Evolutionary conservation across 2,329 filamentous ascomycete species (phyloP), one percentile per base, ranked within the genome.

Genomic region (Stagonosporopsis rhizophila): DNA sequence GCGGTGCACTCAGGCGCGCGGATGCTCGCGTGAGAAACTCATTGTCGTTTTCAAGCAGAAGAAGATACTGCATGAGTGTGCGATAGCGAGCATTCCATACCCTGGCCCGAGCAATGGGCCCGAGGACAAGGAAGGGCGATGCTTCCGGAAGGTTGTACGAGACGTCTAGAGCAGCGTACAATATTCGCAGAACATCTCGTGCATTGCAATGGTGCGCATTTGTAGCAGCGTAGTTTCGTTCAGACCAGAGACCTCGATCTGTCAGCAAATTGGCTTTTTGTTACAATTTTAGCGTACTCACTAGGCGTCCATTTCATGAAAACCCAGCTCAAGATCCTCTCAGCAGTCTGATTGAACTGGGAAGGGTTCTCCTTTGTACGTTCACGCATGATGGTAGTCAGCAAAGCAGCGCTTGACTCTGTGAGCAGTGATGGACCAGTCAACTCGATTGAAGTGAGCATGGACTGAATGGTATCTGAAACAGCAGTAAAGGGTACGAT

Each of bases 261-360:
- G 51, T 71, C 22, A 73, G 57, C 46, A 54, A 44, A 19, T 5
- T 19, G 2, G 1, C 8, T 6, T 9, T 11, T 1, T 28, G n/a
- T 1, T 28, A 19, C 8, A 11, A 30, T 11, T 9, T 2, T 2
- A 2, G 11, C 12, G 4, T 19, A 75, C 84, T 72, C 80, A 94
- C 91, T 87, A 62, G 92, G 89, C 62, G 87, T 87, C 92, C 94
- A 99, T 67, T 85, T 88, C 30, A 87, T 84, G 65, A 92, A 87
- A 1, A 95, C 75, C 95, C 95, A 99, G 65, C 87, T 83, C 52
- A 95, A 85, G 32, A 95, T 83, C 66, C 90, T 86, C 61, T 87
- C 89, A 34, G 86, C 87, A 3, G 87, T 89, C 35, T 82, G 81
- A 63, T 87, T 85, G 62, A 85, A 90, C 32, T 85, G 85, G 55